Evolutionary conservation across 2,329 filamentous ascomycete species (phyloP), one percentile per base, ranked within the genome.

Genomic region (Aaosphaeria pasadenensis): DNA sequence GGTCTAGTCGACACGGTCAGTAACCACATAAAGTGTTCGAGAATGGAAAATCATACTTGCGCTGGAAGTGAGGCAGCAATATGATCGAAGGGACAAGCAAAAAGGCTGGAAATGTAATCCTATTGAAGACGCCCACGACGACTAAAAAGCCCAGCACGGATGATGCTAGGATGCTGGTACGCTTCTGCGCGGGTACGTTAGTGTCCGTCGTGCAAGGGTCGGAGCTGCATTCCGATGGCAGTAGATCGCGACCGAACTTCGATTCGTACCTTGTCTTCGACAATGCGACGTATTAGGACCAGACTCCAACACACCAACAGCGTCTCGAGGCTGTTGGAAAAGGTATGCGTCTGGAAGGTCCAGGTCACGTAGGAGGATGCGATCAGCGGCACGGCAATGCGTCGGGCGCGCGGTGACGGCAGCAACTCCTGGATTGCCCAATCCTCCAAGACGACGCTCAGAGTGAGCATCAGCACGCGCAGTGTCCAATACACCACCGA

Each of bases 341-440:
- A 97, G 9, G 94, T 97, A 72, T 99, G 94, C 13, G 90, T 94
- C 73, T 99, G 94, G 74, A 92, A 96, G 40, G 92, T 96, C 92
- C 94, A 99, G 42, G 94, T 99, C 59, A 96, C 92, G 73, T 97
- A 99, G 29, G 91, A 96, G 30, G 92, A 97, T 41, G 92, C 91
- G 51, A 96, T 88, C 48, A 99, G 79, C 41, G 95, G 77, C 40
- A 95, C 82, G 7, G 91, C 89, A 47, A 87, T 77, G 58, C 83
- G 83, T 54, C 90, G 85, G n/a, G 66, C 62, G 55, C 85, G 85
- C 53, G 84, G 84, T 36, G 87, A 87, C 52, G 85, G 84, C 47
- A 96, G 85, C 54, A 97, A 79, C 71, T 99, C 94, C 75, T 96
- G 85, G 49, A 99, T 82, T 7, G 94, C 94, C 92, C 94, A 97